phyloP scores from a whole-genome alignment of 352 stramenopile genomes.

The Globisporangium apiculatum region DNA sequence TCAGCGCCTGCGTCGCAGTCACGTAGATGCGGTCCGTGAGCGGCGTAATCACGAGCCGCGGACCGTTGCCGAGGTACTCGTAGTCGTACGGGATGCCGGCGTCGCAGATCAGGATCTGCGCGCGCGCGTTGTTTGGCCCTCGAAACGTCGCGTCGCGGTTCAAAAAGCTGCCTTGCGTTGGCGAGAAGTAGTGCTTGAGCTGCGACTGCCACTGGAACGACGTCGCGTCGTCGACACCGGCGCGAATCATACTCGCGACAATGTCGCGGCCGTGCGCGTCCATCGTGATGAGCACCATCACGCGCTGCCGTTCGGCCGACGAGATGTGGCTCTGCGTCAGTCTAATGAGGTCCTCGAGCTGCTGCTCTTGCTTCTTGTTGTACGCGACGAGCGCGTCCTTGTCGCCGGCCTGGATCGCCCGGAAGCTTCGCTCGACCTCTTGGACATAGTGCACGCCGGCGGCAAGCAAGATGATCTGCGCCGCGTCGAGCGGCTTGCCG shows the following conservation, averaged over 20 bases:
- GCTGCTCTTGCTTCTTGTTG: conserved; percentile 89
- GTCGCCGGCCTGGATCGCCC: conserved; percentile 66
- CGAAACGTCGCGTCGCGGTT: conserved; percentile 89
- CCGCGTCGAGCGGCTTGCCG: conserved; percentile 88
- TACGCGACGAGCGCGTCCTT: conserved; percentile 87
- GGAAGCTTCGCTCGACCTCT: conserved; percentile 87
- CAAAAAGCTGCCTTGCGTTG: conserved; percentile 80
- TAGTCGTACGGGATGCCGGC: conserved; percentile 95
- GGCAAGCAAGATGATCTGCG: conserved; percentile 92
- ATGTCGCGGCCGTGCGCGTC: conserved; percentile 93
- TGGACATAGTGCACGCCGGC: conserved; percentile 91
- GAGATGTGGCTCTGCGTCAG: conserved; percentile 89
- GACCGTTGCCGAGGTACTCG: conserved; percentile 94
- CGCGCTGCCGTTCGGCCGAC: conserved; percentile 88
- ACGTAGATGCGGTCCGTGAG: conserved; percentile 96
- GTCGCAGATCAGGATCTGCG: conserved; percentile 89
- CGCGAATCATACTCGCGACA: conserved; percentile 93
- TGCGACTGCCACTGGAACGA: conserved; percentile 95
- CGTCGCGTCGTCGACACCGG: conserved; percentile 72
- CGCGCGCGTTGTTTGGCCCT: conserved; percentile 64
- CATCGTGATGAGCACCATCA: conserved; percentile 96
- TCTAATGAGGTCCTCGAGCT: conserved; percentile 92
- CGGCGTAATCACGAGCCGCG: conserved; percentile 92
- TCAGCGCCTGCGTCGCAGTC: conserved; percentile 92
- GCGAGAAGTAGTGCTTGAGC: conserved; percentile 93